These are phyloP conservation scores for Stephanocyclus meneghinianus DNA, from an alignment of 352 stramenopile species.

Conservation along the genomic window DNA sequence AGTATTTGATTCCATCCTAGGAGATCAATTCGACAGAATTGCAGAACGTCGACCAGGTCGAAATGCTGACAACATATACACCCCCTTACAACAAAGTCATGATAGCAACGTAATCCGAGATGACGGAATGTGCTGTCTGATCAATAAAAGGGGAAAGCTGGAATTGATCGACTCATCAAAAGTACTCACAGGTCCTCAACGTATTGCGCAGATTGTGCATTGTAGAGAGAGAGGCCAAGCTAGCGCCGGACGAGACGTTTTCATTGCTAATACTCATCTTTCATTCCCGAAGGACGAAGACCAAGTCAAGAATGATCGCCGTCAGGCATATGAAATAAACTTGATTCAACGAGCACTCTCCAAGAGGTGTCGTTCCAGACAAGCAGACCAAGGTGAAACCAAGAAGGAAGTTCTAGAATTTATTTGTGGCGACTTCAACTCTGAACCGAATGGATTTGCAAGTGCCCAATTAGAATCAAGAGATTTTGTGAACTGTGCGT, in stretches of 20 bases:
- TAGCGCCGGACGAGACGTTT: conserved; percentile 15
- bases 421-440: conserved; percentile 44
- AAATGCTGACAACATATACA: neutral
- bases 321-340: conserved; percentile 30
- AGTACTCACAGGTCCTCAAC: conserved; percentile 34
- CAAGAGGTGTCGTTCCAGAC: conserved; percentile 5
- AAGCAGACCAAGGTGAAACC: neutral
- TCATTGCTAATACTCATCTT: conserved; percentile 42
- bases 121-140: conserved; percentile 38
- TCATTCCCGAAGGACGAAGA: conserved; percentile 29
- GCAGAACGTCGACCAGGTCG: conserved; percentile 24
- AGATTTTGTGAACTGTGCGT: conserved; percentile 41
- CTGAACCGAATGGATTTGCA: conserved; percentile 25
- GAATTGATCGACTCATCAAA: conserved; percentile 30
- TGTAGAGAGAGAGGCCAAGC: conserved; percentile 19
- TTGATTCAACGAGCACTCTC: conserved; percentile 20
- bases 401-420: conserved; percentile 21
- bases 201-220: conserved; percentile 41
- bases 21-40: conserved; percentile 31
- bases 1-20: conserved; percentile 31
- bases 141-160: conserved; percentile 28
- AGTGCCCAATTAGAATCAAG: conserved; percentile 19
- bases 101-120: conserved; percentile 2
- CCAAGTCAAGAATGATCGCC: conserved; percentile 17
- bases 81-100: conserved; percentile 4